Percentiles rank a stretch among this genome's conserved stretches.
Evolutionary conservation across 2,329 filamentous ascomycete genomes (phyloP).

Genomic region (Trichoderma sp.): DNA sequence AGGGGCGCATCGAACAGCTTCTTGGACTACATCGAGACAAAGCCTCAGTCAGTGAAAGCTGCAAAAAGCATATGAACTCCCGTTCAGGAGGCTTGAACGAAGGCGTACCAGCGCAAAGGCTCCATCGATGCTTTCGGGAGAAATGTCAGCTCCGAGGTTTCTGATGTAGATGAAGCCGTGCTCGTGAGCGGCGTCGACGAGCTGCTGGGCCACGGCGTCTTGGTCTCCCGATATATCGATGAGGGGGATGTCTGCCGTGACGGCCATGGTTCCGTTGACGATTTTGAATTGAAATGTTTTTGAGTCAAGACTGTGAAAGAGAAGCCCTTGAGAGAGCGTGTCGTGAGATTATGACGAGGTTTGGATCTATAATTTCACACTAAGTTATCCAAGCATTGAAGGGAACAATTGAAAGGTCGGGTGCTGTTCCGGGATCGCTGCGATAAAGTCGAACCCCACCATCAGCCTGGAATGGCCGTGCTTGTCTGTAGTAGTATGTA

Average conservation of each 20-base stretch:
- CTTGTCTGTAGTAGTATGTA: neutral
- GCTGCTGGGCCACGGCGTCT: constrained; percentile 61
- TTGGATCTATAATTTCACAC: neutral
- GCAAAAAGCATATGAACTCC: neutral
- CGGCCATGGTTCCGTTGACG: constrained; percentile 30
- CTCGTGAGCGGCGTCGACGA: constrained; percentile 78
- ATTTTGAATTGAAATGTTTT: too few relatives aligned
- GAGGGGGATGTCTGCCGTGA: constrained; percentile 66
- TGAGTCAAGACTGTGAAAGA: neutral
- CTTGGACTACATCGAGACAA: constrained; percentile 52
- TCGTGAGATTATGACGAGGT: too few relatives aligned
- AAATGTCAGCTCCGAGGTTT: constrained; percentile 71
- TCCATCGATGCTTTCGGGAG: constrained; percentile 63
- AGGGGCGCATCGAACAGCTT: constrained; percentile 70
- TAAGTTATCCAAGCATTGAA: too few relatives aligned
- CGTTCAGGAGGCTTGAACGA: too few relatives aligned
- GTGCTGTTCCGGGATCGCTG: constrained; percentile 11
- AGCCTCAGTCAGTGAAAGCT: neutral
- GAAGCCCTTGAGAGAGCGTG: too few relatives aligned
- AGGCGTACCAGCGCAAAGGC: constrained; percentile 71
- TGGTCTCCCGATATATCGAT: constrained; percentile 73
- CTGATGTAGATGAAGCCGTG: constrained; percentile 91
- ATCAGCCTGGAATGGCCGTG: constrained; percentile 1
- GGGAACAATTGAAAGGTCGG: neutral
- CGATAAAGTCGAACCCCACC: constrained; percentile 19